phyloP scores from a whole-genome alignment of 768 basidiomycete species.

The Collybia sordida region DNA sequence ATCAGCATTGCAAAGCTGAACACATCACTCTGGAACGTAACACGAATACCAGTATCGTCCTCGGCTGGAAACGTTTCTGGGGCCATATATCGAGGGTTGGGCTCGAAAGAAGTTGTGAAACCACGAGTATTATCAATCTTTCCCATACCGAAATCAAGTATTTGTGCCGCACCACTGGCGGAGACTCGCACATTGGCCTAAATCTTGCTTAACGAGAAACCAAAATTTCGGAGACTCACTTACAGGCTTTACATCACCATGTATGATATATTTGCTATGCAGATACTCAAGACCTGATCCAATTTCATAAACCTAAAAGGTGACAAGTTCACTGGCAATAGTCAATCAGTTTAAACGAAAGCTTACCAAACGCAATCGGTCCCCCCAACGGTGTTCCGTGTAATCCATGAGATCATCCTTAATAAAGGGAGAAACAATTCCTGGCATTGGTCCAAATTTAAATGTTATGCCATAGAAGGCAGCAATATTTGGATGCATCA shows the following conservation, averaged over 20 bases:
- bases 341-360: neutral
- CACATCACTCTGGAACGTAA: neutral
- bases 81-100: neutral
- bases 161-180: slow-evolving; percentile 1
- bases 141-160: slow-evolving; percentile 8
- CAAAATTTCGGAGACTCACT: neutral
- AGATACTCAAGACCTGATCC: slow-evolving; percentile 1
- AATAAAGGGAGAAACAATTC: neutral
- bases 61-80: neutral
- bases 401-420: neutral
- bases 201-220: neutral
- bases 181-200: slow-evolving; percentile 6
- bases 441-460: neutral
- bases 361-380: neutral
- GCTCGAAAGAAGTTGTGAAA: neutral
- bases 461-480: neutral
- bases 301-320: neutral
- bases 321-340: neutral
- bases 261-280: neutral
- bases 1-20: neutral
- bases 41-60: neutral
- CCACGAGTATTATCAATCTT: neutral
- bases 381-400: neutral
- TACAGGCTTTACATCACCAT: slow-evolving; percentile 4
- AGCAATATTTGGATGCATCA: neutral